Conservation (phyloP, 1,139 yeast genomes). For the Blastobotrys serpentis region DNA sequence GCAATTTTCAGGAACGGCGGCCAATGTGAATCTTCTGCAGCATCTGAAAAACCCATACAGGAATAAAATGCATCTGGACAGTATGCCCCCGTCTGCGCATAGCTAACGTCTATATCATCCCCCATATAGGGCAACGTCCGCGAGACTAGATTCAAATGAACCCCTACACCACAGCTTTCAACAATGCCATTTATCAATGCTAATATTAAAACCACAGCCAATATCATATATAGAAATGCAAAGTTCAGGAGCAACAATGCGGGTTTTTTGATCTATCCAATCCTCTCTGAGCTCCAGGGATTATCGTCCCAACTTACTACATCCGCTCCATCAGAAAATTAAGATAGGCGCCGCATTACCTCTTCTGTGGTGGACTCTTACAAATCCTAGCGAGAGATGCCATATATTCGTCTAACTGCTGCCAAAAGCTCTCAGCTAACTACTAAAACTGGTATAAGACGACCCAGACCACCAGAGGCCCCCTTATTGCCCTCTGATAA, state of each 20-base stretch:
- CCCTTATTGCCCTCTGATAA: constrained; percentile 36
- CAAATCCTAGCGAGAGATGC: too few species aligned
- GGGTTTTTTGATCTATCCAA: too few species aligned
- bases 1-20: constrained; percentile 55
- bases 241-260: background rate
- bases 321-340: background rate
- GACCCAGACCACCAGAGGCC: constrained; percentile 10
- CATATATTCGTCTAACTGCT: constrained; percentile 12
- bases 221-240: background rate
- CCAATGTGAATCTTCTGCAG: constrained; percentile 64
- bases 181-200: background rate
- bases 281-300: background rate
- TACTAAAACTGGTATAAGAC: constrained; percentile 9
- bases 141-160: constrained; percentile 46
- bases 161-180: constrained; percentile 23
- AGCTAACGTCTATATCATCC: constrained; percentile 28
- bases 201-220: background rate
- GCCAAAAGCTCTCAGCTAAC: constrained; percentile 14
- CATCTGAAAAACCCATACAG: constrained; percentile 49
- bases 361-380: background rate
- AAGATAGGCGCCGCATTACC: background rate
- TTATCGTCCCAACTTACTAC: background rate
- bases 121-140: constrained; percentile 39
- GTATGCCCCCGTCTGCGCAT: constrained; percentile 52
- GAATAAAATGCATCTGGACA: constrained; percentile 63